Percentiles rank a stretch among this genome's conserved stretches.
These are phyloP conservation scores for Gracilaria domingensis DNA, from an alignment of 23 red algal genomes.

Conservation along the genomic window DNA sequence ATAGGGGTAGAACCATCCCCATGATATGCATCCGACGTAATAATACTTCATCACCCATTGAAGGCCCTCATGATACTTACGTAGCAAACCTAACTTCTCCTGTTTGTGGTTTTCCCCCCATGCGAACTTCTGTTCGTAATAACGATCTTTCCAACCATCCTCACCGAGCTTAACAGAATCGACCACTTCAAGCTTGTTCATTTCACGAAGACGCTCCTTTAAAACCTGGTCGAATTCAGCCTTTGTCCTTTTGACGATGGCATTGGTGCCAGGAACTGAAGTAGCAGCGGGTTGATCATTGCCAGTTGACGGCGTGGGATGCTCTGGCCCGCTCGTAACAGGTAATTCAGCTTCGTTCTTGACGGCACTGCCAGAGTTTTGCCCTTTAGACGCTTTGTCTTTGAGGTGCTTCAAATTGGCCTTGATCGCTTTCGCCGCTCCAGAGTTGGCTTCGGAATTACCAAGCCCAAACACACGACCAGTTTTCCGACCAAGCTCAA, in stretches of 20 bases:
- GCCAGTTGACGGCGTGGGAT: background rate
- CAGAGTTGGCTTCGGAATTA: conserved; percentile 13
- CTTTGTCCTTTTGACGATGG: conserved; percentile 30
- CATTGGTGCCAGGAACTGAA: background rate
- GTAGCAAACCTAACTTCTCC: conserved; percentile 50
- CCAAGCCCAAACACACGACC: conserved; percentile 37
- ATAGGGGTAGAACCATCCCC: conserved; percentile 97
- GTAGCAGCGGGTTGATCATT: background rate
- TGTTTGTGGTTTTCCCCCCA: conserved; percentile 31
- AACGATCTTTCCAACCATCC: conserved; percentile 87
- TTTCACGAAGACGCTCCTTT: conserved; percentile 59
- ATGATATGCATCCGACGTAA: conserved; percentile 90
- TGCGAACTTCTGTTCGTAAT: conserved; percentile 86
- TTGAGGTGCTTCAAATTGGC: background rate
- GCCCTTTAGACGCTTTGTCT: background rate
- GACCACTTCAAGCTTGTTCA: conserved; percentile 51
- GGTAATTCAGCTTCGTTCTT: conserved; percentile 1
- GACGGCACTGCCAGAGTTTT: background rate
- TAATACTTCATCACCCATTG: conserved; percentile 97
- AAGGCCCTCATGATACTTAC: conserved; percentile 91
- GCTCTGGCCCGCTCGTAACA: background rate
- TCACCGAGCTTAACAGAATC: conserved; percentile 84
- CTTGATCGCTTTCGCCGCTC: conserved; percentile 25
- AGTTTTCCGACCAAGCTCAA: conserved; percentile 63
- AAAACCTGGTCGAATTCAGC: conserved; percentile 64